Conservation (phyloP, 176 grass and related monocot genomes). For the Aegilops speltoides region DNA sequence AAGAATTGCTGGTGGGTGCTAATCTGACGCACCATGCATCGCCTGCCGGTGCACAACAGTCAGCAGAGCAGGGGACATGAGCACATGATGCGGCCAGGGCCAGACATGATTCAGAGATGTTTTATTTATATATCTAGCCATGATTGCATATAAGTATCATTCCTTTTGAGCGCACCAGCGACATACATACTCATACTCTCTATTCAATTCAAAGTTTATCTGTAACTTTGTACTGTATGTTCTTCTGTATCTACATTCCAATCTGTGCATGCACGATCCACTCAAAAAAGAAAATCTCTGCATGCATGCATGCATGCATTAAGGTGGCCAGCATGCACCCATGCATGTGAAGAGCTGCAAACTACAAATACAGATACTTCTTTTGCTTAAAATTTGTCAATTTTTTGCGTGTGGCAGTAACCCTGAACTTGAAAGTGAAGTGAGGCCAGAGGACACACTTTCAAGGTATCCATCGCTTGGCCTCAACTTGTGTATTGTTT, state of each 20-base stretch:
- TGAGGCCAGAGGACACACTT: background rate
- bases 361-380: background rate
- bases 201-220: background rate
- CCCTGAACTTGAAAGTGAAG: background rate
- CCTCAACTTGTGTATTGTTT: too few species aligned
- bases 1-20: slow-evolving; percentile 20
- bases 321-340: background rate
- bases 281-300: too few species aligned
- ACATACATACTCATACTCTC: background rate
- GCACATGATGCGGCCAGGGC: slow-evolving; percentile 27
- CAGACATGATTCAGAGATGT: slow-evolving; percentile 2
- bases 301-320: background rate
- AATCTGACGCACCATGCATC: slow-evolving; percentile 28
- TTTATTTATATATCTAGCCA: background rate
- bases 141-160: background rate
- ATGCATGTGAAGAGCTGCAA: background rate
- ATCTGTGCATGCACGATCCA: background rate
- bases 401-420: too few species aligned
- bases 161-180: slow-evolving; percentile 3
- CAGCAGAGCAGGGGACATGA: slow-evolving; percentile 13
- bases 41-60: too few species aligned
- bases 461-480: background rate
- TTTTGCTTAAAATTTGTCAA: too few species aligned
- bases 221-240: background rate
- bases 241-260: background rate